phyloP scores from a whole-genome alignment of 106 monocot species.

The Xerophyta viscosa region DNA sequence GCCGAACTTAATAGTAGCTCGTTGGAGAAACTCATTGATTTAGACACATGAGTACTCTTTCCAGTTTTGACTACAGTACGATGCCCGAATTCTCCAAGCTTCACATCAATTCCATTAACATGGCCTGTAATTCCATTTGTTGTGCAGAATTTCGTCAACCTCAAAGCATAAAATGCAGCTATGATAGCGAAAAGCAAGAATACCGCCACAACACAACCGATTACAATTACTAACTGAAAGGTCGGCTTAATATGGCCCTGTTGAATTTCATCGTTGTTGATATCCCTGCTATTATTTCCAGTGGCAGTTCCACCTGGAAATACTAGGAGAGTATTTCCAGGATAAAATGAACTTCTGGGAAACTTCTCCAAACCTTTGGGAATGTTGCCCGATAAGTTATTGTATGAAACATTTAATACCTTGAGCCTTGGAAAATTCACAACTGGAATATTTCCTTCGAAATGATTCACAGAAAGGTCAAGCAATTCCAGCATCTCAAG shows the following conservation, averaged over 20 bases:
- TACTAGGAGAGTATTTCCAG: constrained; percentile 56
- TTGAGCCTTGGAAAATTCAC: constrained; percentile 38
- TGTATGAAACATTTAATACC: constrained; percentile 60
- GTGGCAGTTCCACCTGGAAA: constrained; percentile 19
- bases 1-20: constrained; percentile 54
- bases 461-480: constrained; percentile 69
- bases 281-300: constrained; percentile 16
- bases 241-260: constrained; percentile 34
- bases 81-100: constrained; percentile 31
- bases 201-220: constrained; percentile 62
- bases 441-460: constrained; percentile 64
- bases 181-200: constrained; percentile 51
- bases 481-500: constrained; percentile 49
- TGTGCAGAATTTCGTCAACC: constrained; percentile 63
- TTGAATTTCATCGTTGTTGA: not conserved
- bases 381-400: constrained; percentile 67
- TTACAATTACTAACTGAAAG: constrained; percentile 42
- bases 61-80: constrained; percentile 32
- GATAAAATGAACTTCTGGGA: constrained; percentile 54
- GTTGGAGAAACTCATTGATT: constrained; percentile 65
- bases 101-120: constrained; percentile 41
- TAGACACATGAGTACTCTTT: constrained; percentile 39
- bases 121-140: constrained; percentile 35
- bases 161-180: constrained; percentile 54
- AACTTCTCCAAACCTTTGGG: constrained; percentile 57